phyloP scores from a whole-genome alignment of 2,329 filamentous ascomycete species.

The Thielaviopsis musarum region DNA sequence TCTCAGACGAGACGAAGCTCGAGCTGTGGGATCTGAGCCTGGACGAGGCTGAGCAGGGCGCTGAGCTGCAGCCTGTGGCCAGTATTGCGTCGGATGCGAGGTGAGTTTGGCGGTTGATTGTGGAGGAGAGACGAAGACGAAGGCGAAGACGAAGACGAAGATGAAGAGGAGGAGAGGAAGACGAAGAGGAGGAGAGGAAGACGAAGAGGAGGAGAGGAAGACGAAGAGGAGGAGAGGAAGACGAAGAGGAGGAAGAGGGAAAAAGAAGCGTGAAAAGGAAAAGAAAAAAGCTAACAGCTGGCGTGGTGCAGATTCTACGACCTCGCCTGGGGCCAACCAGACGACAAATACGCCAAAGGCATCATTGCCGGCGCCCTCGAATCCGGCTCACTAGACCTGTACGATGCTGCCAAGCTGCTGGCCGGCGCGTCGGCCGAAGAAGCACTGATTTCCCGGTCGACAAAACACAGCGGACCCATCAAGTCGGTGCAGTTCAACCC shows the following conservation, averaged over 20 bases:
- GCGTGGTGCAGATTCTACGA: constrained; percentile 63
- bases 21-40: constrained; percentile 91
- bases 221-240: too few species aligned
- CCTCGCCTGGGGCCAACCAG: constrained; percentile 79
- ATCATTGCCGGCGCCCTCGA: constrained; percentile 92
- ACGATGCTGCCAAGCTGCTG: constrained; percentile 64
- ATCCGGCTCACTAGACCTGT: constrained; percentile 82
- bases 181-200: neutral
- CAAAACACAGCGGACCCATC: constrained; percentile 82
- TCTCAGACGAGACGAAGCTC: constrained; percentile 90
- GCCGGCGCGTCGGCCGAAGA: constrained; percentile 35
- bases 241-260: neutral
- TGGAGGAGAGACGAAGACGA: too few species aligned
- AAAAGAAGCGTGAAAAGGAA: neutral
- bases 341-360: constrained; percentile 61
- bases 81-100: constrained; percentile 80
- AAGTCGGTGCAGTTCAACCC: constrained; percentile 97
- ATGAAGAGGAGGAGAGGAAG: too few species aligned
- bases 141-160: too few species aligned
- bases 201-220: too few species aligned
- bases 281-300: neutral
- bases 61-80: constrained; percentile 72
- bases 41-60: constrained; percentile 54
- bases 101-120: constrained; percentile 30
- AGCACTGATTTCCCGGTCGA: constrained; percentile 69